Base-by-base conservation (phyloP, 2,329 filamentous ascomycete species). In the Aureobasidium sp. region DNA sequence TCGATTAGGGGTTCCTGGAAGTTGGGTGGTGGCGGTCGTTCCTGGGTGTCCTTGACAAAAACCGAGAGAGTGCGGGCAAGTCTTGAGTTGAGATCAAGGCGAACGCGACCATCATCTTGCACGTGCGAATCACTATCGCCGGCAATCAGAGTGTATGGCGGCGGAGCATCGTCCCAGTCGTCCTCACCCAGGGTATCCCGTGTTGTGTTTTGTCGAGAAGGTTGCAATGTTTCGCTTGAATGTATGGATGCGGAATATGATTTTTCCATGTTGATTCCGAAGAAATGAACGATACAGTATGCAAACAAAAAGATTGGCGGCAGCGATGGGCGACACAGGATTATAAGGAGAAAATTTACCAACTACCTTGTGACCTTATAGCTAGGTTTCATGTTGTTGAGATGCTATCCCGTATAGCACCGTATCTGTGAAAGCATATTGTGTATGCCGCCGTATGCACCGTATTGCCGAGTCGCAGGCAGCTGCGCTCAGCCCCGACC, bases 31-130 rank as follows among this genome's bases (percentile, higher is more conserved):
- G 42, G 15, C 12, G 42, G 15, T 14, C 37, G 42, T 17, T 47
- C 42, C 7, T 29, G 41, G 5, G 15, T 11, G 11, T 58, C 27
- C 22, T 47, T 58, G 41, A 58, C 47, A 3, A 58, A 20, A 4
- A 58, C 20, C 4, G 55, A 58, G 5, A 58, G 42, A 8, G 55
- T 47, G 14, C 55, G 55, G 12, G 55, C 55, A n/a, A 58, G 55
- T 22, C 27, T 58, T 17, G 42, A 58, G 4, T 58, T 37, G 31
- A 58, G 42, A 37, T 58, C 42, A 7, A 58, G 9, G 6, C 22
- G 17, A 34, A 58, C 31, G 8, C 55, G 55, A n/a, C 55, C 55
- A 31, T 58, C 55, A n/a, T 37, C 6, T 14, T 37, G 27, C 8
- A 42, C 37, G 11, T 27, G 20, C 6, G 42, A 27, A 3, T 25